Evolutionary conservation across 306 rosid species (phyloP), one percentile per base, ranked within the genome.

Genomic region (Prosopis cineraria): DNA sequence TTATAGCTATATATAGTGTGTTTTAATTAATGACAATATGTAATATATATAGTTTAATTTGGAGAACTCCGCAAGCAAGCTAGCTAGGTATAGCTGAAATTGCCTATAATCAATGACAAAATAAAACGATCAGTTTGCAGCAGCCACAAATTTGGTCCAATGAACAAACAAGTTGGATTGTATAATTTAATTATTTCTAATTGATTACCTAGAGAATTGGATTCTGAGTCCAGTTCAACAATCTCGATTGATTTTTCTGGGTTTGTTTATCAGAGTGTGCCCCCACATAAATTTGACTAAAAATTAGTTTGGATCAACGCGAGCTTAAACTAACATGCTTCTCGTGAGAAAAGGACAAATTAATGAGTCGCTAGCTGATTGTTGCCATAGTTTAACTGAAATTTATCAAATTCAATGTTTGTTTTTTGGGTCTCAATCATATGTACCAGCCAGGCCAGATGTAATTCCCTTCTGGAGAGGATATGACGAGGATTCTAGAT

Each of bases 201-300:
- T 47, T 34, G n/a, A 45, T 48, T 80, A 14, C 74, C 70, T 44
- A 33, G 59, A 75, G 8, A 77, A 45, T 40, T 84, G 80, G 82
- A 78, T 72, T 75, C 65, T 67, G 37, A 60, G 31, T 67, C 75
- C 52, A 22, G 20, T n/a, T 44, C 48, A 45, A 50, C 11, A 60
- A 83, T 81, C 80, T 78, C 29, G 17, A 41, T 25, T 65, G 80
- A 82, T 78, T 71, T 74, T 77, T 34, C 66, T 58, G 30, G 66
- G 63, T 79, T 79, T 84, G 37, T 63, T 76, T 81, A 79, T 74
- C 24, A 33, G 16, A 65, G 68, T 31, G 68, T 25, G 81, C 75
- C 85, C 80, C 86, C 79, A 45, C 78, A 47, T 29, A 36, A 41
- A 75, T 79, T 84, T 87, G 86, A 87, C 85, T 82, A 56, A 53